These are phyloP conservation scores for Ogataea neopini DNA, from an alignment of 805 yeast genomes.

Conservation along the genomic window DNA sequence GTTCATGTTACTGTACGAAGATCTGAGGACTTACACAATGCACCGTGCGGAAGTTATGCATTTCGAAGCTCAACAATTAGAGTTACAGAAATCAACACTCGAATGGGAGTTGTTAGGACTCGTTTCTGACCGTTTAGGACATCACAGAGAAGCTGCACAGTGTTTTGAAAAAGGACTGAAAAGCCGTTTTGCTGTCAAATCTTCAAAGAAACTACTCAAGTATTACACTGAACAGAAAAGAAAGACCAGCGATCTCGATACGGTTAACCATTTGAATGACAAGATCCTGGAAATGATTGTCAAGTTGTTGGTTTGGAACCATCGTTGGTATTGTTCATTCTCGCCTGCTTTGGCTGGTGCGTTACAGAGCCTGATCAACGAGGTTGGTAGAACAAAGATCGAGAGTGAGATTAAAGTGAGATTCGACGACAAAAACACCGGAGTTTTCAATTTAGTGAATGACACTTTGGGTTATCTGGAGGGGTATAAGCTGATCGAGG, in stretches of 20 bases:
- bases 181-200: constrained; percentile 76
- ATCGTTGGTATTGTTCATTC: constrained; percentile 95
- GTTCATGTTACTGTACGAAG: constrained; percentile 70
- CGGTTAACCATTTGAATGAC: constrained; percentile 44
- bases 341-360: constrained; percentile 66
- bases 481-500: constrained; percentile 42
- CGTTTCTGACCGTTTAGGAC: constrained; percentile 83
- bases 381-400: constrained; percentile 78
- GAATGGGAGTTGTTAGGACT: constrained; percentile 94
- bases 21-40: constrained; percentile 78
- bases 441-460: constrained; percentile 57
- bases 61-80: constrained; percentile 83
- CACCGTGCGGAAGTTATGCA: constrained; percentile 93
- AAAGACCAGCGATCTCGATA: constrained; percentile 35
- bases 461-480: constrained; percentile 51
- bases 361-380: constrained; percentile 61
- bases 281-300: constrained; percentile 68
- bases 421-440: constrained; percentile 54
- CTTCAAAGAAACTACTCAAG: constrained; percentile 71
- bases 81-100: constrained; percentile 70
- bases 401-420: constrained; percentile 69
- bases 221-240: constrained; percentile 56
- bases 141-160: constrained; percentile 79
- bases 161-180: constrained; percentile 77
- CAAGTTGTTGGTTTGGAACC: constrained; percentile 93